Evolutionary conservation across 306 rosid species (phyloP).

Genomic region (Arachis hypogaea): DNA sequence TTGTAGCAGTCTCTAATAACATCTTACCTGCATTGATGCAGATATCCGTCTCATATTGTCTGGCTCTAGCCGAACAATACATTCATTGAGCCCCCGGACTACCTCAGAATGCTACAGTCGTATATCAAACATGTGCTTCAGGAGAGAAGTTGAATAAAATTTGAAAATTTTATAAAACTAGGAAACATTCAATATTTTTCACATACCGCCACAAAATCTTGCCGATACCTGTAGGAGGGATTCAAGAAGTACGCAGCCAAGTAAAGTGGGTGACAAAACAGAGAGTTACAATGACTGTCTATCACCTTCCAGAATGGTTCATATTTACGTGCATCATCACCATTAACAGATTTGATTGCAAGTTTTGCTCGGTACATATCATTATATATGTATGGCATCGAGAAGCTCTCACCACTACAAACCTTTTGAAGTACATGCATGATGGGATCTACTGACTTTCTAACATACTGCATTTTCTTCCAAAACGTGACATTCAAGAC

Average conservation of each 20-base stretch:
- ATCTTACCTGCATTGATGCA: constrained; percentile 82
- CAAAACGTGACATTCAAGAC: constrained; percentile 72
- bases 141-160: constrained; percentile 42
- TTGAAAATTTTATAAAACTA: constrained; percentile 30
- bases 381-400: constrained; percentile 74
- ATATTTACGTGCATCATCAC: constrained; percentile 74
- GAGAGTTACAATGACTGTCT: constrained; percentile 75
- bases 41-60: constrained; percentile 77
- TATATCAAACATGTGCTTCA: constrained; percentile 43
- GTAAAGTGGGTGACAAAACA: constrained; percentile 82
- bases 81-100: constrained; percentile 85
- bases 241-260: constrained; percentile 94
- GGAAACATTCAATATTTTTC: constrained; percentile 35
- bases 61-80: constrained; percentile 84
- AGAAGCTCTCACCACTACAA: constrained; percentile 65
- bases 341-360: constrained; percentile 71
- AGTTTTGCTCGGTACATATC: constrained; percentile 85
- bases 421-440: constrained; percentile 80
- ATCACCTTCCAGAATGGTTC: constrained; percentile 89
- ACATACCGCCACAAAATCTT: constrained; percentile 83
- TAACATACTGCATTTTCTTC: constrained; percentile 78
- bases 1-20: constrained; percentile 30
- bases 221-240: constrained; percentile 82
- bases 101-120: constrained; percentile 77
- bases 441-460: constrained; percentile 79